phyloP scores from a whole-genome alignment of 2,329 filamentous ascomycete species.

The Stachybotrys chartarum region DNA sequence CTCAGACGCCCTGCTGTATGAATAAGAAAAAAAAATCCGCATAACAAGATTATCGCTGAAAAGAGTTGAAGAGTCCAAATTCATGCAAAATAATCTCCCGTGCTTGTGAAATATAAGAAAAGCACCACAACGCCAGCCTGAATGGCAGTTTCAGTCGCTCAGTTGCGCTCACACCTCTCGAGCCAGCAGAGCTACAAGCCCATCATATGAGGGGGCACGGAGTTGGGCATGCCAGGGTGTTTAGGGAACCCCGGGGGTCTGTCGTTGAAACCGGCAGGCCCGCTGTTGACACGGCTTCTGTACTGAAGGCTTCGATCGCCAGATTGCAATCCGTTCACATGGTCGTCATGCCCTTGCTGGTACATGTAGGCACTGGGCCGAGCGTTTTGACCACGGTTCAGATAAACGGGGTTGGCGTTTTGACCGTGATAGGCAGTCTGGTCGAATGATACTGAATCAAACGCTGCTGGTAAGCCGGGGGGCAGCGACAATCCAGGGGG shows the following conservation, averaged over 20 bases:
- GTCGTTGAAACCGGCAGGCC: constrained; percentile 15
- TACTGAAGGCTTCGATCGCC: background rate
- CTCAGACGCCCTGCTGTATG: too few relatives aligned
- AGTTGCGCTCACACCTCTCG: background rate
- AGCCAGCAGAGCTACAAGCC: background rate
- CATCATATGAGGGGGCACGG: constrained; percentile 22
- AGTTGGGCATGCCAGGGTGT: background rate
- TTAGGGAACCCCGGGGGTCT: background rate
- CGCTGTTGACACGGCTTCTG: background rate
- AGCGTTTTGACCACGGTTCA: background rate
- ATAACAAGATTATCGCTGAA: too few relatives aligned
- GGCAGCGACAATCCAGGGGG: constrained; percentile 75
- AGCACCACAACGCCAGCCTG: too few relatives aligned
- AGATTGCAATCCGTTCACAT: background rate
- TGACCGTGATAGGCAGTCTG: background rate
- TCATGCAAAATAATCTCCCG: too few relatives aligned
- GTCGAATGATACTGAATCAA: background rate
- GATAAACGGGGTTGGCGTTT: background rate
- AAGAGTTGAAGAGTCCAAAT: too few relatives aligned
- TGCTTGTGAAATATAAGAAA: too few relatives aligned
- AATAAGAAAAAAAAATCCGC: too few relatives aligned
- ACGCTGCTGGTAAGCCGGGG: constrained; percentile 48
- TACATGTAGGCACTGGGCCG: background rate
- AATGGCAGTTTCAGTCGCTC: background rate
- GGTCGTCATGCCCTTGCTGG: background rate